Evolutionary conservation across 2,329 filamentous ascomycete species (phyloP), one percentile per base, ranked within the genome.

Genomic region (Arthrobotrys megalospora): DNA sequence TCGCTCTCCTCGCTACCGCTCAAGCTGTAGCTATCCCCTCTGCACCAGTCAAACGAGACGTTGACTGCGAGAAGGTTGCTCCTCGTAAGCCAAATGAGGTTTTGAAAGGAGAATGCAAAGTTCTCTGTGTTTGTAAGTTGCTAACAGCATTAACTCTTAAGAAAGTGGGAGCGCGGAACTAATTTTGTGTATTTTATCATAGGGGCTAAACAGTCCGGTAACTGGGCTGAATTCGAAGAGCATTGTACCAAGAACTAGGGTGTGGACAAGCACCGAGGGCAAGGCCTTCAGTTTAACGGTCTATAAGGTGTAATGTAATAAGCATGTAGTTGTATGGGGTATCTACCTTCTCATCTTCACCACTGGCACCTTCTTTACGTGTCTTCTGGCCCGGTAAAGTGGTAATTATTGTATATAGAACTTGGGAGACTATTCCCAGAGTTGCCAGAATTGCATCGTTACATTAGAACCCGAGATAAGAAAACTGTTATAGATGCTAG

Each of bases 51-150:
- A 45, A 53, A 11, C 34, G 48, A 19, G 48, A 43, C 19, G 14
- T 67, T 19, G 64, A 67, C 34, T 67, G 64, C 14, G 36, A 67
- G 0, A 55, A 55, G 8, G 36, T 28, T 8, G 8, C n/a, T 7
- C 45, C 63, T 11, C n/a, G 28, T 6, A 47, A 55, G 12, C 19
- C 64, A 16, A 38, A 2, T 2, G 16, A 62, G n/a, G 53, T 34
- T 28, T 1, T 45, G 12, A 32, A 52, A 8, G 66, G 28, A 45
- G 66, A 70, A 16, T 70, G 53, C 41, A 70, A 62, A 14, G 53
- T 70, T 38, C 53, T 70, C n/a, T 70, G 66, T 43, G 14, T 28
- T n/a, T 70, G 66, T 70, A 62, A 62, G 66, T 47, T 28, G 24
- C n/a, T n/a, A n/a, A 28, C 24, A 28, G 2, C 24, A 28, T 28